These are phyloP conservation scores for Amaranthus cruentus DNA, from an alignment of 148 eudicot genomes.

Conservation along the genomic window DNA sequence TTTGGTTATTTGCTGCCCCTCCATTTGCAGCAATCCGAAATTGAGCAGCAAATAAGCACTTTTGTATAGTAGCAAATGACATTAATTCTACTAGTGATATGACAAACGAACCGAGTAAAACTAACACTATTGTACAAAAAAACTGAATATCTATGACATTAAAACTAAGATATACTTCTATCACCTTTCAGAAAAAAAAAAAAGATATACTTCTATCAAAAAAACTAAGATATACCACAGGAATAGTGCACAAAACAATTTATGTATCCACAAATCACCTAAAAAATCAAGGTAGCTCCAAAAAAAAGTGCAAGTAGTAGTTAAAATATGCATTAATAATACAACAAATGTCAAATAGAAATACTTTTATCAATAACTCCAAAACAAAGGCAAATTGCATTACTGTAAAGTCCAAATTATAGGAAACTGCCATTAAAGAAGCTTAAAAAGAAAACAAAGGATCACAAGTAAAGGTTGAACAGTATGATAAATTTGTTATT, in stretches of 20 bases:
- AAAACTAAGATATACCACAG: neutral
- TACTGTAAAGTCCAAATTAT: neutral
- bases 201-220: neutral
- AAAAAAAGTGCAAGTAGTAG: too few relatives aligned
- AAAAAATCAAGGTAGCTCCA: neutral
- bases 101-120: too few relatives aligned
- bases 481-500: neutral
- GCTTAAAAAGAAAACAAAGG: neutral
- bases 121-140: too few relatives aligned
- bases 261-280: neutral
- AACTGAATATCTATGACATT: neutral
- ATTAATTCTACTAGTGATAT: too few relatives aligned
- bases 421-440: constrained; percentile 1
- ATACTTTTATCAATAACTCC: neutral
- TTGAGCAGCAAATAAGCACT: too few relatives aligned
- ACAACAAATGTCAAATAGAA: neutral
- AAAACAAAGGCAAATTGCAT: constrained; percentile 2
- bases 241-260: neutral
- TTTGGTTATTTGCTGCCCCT: too few relatives aligned
- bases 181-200: too few relatives aligned
- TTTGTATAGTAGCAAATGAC: too few relatives aligned
- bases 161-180: neutral
- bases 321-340: too few relatives aligned
- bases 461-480: constrained; percentile 8
- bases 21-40: too few relatives aligned